Evolutionary conservation across 2,329 filamentous ascomycete species (phyloP), one percentile per base, ranked within the genome.

Genomic region (Aspergillus proliferans): DNA sequence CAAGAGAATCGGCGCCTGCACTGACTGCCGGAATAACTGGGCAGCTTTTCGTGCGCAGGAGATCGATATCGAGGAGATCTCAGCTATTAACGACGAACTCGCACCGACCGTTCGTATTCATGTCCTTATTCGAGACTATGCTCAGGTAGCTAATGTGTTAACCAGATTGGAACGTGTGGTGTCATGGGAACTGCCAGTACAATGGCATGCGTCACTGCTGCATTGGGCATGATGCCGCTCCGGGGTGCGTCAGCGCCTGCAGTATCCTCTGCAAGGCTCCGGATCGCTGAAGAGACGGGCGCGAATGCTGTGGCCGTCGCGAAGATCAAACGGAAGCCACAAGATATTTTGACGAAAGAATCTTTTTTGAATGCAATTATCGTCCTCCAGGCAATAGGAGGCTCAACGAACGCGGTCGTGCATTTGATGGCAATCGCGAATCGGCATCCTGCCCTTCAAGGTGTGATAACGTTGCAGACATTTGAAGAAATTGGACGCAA

Each of bases 21-120:
- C 86, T 0, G 86, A 89, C 57, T 89, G 85, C 50, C 73, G 86
- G 9, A 86, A 81, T 58, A 87, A 86, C 53, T 89, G 86, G 86
- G 85, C 84, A 0, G 77, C 75, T 0, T 88, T 80, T 49, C 73
- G 85, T 15, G 84, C 83, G 0, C 83, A 83, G 0, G 72, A 76
- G 5, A 77, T 88, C 6, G 84, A 87, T 53, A 79, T 88, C 2
- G 85, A 88, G 61, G 85, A 88, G 50, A 87, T 88, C 21, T 74
- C 78, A 1, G 79, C 75, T 2, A 76, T 89, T 24, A 89, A 88
- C 52, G 84, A 87, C 42, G 85, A 88, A 58, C 71, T 89, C 6
- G 85, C 85, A 0, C 85, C 86, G 0, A 88, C 85, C 0, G 82
- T 83, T 61, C 56, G 76, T 60, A n/a, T 0, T 7, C 8, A 8